Percentiles rank a stretch among this genome's conserved stretches.
These are phyloP conservation scores for Bruguiera hainesii DNA, from an alignment of 441 rosid species.

Conservation along the genomic window DNA sequence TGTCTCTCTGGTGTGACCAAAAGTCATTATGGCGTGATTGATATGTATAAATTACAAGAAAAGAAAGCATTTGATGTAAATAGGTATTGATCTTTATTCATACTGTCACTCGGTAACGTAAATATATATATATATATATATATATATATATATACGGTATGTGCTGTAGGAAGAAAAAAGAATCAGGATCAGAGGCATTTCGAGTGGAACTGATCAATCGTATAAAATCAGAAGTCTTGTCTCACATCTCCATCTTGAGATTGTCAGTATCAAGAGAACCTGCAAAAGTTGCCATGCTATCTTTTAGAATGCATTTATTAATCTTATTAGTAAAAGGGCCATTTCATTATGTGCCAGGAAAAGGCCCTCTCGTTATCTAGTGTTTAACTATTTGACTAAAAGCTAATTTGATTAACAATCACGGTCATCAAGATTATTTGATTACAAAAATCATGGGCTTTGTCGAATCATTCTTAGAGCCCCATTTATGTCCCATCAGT, in stretches of 20 bases:
- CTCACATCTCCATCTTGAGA: conserved; percentile 66
- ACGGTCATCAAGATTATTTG: conserved; percentile 15
- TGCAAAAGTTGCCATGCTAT: conserved; percentile 25
- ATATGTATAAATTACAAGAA: not conserved
- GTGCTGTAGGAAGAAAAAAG: conserved; percentile 30
- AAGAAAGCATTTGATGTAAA: conserved; percentile 20
- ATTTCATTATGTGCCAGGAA: not conserved
- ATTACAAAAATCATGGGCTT: conserved; percentile 10
- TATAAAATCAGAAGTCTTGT: conserved; percentile 13
- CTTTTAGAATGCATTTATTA: conserved; percentile 14
- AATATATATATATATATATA: conserved; percentile 16
- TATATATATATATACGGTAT: conserved; percentile 26
- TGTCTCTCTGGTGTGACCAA: conserved; percentile 4
- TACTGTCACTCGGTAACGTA: conserved; percentile 28
- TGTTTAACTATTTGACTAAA: not conserved
- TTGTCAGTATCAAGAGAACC: conserved; percentile 44
- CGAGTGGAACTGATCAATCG: conserved; percentile 22
- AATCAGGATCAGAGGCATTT: conserved; percentile 30
- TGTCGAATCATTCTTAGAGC: conserved; percentile 18
- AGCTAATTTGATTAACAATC: conserved; percentile 24
- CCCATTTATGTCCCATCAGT: conserved; percentile 17
- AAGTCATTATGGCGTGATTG: conserved; percentile 9
- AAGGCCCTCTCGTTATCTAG: not conserved
- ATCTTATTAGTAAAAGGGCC: not conserved
- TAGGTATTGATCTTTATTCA: conserved; percentile 33